Percentiles rank a stretch among this genome's conserved stretches.
Evolutionary conservation across 2,329 filamentous ascomycete genomes (phyloP).

Genomic region (Penicillium sumatraense): DNA sequence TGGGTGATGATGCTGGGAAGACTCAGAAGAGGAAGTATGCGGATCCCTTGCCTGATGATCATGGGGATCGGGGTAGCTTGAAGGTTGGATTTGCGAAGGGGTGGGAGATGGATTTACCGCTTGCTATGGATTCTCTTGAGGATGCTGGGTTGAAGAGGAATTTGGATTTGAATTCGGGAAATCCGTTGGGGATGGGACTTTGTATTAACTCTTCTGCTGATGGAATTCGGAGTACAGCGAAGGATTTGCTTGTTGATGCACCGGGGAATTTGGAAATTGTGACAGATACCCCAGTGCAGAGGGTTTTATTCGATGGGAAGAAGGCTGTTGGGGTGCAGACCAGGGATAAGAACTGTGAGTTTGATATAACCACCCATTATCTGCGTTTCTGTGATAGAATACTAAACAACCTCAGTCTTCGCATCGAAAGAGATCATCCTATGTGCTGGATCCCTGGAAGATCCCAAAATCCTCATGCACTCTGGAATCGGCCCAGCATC

Average conservation of each 20-base stretch:
- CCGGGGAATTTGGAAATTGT: conserved; percentile 60
- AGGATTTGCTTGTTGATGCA: conserved; percentile 51
- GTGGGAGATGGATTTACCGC: conserved; percentile 55
- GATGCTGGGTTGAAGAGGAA: conserved; percentile 56
- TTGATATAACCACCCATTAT: too few species aligned
- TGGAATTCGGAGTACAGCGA: conserved; percentile 57
- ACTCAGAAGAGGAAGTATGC: conserved; percentile 18
- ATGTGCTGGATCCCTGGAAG: neutral
- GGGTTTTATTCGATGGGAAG: conserved; percentile 52
- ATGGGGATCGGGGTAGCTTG: conserved; percentile 56
- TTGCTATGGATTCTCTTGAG: conserved; percentile 54
- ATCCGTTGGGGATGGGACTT: conserved; percentile 61
- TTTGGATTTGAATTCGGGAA: conserved; percentile 61
- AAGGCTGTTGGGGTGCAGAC: conserved; percentile 52
- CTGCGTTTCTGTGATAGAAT: too few species aligned
- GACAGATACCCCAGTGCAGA: conserved; percentile 54
- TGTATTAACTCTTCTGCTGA: conserved; percentile 55
- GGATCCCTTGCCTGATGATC: conserved; percentile 36
- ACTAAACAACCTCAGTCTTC: neutral
- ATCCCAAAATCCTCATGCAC: conserved; percentile 48
- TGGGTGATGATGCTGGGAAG: conserved; percentile 6
- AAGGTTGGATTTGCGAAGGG: conserved; percentile 54
- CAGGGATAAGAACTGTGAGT: conserved; percentile 45
- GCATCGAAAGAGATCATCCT: neutral
- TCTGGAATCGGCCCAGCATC: conserved; percentile 53